A percentile compares a stretch with the other conserved stretches of the same genome.
phyloP scores from a whole-genome alignment of 495 filamentous ascomycete genomes.

The Podospora pseudocomata region DNA sequence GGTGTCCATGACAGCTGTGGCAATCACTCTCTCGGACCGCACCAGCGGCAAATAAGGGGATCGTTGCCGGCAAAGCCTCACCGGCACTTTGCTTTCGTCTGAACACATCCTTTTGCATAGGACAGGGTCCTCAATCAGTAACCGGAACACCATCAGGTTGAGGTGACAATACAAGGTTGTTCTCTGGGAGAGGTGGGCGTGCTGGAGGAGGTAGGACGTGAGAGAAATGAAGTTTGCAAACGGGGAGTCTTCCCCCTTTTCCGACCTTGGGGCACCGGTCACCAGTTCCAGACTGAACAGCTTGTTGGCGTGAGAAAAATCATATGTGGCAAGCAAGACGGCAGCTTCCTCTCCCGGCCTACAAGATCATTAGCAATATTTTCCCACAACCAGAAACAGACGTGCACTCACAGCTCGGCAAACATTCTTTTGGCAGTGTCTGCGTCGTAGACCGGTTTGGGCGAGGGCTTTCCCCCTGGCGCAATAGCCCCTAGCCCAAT shows the following conservation, averaged over 20 bases:
- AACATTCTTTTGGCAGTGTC: constrained; percentile 81
- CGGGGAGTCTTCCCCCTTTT: constrained; percentile 67
- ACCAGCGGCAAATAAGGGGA: constrained; percentile 82
- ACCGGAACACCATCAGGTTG: constrained; percentile 75
- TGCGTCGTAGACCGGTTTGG: constrained; percentile 52
- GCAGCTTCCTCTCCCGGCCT: constrained; percentile 78
- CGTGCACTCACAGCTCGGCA: constrained; percentile 46
- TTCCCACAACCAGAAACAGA: neutral
- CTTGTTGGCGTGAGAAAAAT: constrained; percentile 93
- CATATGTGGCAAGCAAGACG: constrained; percentile 79
- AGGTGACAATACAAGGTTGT: constrained; percentile 77
- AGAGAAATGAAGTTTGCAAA: constrained; percentile 82
- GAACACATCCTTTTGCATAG: constrained; percentile 82
- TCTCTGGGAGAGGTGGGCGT: constrained; percentile 79
- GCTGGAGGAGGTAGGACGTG: constrained; percentile 88
- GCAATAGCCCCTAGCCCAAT: constrained; percentile 78
- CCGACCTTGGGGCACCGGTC: constrained; percentile 49
- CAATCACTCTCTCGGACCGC: constrained; percentile 64
- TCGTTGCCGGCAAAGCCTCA: constrained; percentile 86
- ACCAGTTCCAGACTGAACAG: constrained; percentile 87
- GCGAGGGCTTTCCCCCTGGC: constrained; percentile 60
- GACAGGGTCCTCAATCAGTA: constrained; percentile 81
- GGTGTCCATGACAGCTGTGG: constrained; percentile 74
- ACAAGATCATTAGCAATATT: constrained; percentile 22
- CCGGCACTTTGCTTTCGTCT: constrained; percentile 68